phyloP scores from a whole-genome alignment of 768 basidiomycete genomes.

The Auricularia auricula-judae region DNA sequence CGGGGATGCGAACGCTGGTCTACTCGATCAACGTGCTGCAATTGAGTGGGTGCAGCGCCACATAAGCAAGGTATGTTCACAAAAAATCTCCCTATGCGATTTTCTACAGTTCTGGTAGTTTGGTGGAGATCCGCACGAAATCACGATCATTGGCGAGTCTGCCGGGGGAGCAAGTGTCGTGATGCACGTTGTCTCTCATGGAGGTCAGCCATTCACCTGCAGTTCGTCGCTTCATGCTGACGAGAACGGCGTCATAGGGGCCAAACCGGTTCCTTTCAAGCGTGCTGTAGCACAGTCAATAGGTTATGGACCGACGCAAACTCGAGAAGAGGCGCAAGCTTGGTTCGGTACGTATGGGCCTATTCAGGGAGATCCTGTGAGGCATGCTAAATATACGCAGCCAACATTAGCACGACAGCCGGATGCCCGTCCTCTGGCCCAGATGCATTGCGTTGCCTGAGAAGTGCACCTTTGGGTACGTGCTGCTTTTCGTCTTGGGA shows the following conservation, averaged over 20 bases:
- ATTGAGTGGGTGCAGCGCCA: conserved; percentile 31
- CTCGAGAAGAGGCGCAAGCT: conserved; percentile 17
- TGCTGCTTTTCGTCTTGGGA: no score
- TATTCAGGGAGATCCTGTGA: no score
- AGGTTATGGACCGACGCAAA: conserved; percentile 28
- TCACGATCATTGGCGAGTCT: conserved; percentile 22
- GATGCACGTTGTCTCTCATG: conserved; percentile 35
- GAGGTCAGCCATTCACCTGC: conserved; percentile 15
- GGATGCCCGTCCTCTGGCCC: conserved; percentile 16
- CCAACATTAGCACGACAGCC: conserved; percentile 20
- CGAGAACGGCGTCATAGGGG: conserved; percentile 13
- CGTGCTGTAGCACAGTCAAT: conserved; percentile 33
- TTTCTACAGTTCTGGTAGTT: conserved; percentile 11
- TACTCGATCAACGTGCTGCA: conserved; percentile 31
- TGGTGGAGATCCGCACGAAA: conserved; percentile 21
- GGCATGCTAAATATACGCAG: background rate
- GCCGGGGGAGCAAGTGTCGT: conserved; percentile 34
- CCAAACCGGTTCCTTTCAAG: conserved; percentile 26
- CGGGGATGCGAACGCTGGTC: conserved; percentile 28
- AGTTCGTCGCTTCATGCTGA: no score
- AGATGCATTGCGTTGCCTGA: conserved; percentile 21
- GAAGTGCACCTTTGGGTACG: no score
- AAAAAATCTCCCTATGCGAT: background rate
- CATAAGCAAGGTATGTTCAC: conserved; percentile 12
- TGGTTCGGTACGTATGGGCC: conserved; percentile 22